Evolutionary conservation across 2,329 filamentous ascomycete genomes (phyloP).

Genomic region (Coniella vitis): DNA sequence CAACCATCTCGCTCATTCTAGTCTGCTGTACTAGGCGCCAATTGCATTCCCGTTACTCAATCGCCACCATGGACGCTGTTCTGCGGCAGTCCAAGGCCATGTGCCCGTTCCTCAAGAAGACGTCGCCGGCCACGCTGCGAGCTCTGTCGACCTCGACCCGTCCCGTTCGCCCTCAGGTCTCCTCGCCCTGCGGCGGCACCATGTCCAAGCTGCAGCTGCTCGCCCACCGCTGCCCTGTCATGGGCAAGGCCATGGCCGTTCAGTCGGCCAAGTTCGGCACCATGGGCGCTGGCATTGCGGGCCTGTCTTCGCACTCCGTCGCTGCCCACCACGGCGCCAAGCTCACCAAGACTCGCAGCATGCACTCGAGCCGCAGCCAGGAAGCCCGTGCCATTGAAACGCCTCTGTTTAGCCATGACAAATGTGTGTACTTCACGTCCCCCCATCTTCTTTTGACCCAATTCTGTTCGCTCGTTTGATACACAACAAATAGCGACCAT

Average conservation of each 20-base stretch:
- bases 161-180: slow-evolving; percentile 44
- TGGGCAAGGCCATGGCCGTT: slow-evolving; percentile 94
- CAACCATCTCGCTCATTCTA: not conserved
- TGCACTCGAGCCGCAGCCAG: slow-evolving; percentile 75
- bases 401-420: slow-evolving; percentile 42
- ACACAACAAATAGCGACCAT: not conserved
- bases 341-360: slow-evolving; percentile 54
- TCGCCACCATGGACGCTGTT: slow-evolving; percentile 73
- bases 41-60: not conserved
- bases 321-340: slow-evolving; percentile 35
- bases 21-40: not conserved
- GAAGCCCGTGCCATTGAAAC: slow-evolving; percentile 72
- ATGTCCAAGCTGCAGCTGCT: slow-evolving; percentile 96
- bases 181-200: slow-evolving; percentile 76
- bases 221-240: slow-evolving; percentile 92
- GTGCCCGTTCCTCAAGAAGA: slow-evolving; percentile 96
- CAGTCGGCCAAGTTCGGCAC: slow-evolving; percentile 58
- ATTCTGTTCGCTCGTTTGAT: too few relatives aligned
- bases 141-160: slow-evolving; percentile 72
- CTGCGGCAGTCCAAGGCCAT: slow-evolving; percentile 92
- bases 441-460: too few relatives aligned
- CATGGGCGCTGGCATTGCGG: slow-evolving; percentile 35
- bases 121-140: slow-evolving; percentile 83
- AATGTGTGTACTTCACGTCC: slow-evolving; percentile 33
- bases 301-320: slow-evolving; percentile 34